Conservation (phyloP, 1,139 yeast species). For the Sugiyamaella japonica region DNA sequence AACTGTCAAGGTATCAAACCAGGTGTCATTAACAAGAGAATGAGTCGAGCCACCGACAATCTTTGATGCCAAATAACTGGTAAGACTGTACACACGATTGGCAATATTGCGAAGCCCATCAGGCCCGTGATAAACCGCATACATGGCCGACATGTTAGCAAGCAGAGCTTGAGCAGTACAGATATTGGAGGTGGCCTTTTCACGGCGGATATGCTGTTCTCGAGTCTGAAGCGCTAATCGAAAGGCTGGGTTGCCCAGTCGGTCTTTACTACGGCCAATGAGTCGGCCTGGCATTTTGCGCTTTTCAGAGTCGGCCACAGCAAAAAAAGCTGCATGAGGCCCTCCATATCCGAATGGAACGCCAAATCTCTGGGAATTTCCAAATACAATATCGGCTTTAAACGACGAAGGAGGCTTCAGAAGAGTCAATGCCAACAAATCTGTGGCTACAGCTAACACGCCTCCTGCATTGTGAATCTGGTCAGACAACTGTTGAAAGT, state of each 20-base stretch:
- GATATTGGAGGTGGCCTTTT: slow-evolving; percentile 94
- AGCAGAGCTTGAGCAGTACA: slow-evolving; percentile 97
- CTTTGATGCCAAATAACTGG: slow-evolving; percentile 66
- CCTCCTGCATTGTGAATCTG: slow-evolving; percentile 72
- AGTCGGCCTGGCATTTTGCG: slow-evolving; percentile 96
- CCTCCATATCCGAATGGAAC: slow-evolving; percentile 99
- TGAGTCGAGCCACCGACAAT: slow-evolving; percentile 39
- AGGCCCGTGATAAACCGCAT: slow-evolving; percentile 96
- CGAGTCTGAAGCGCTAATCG: slow-evolving; percentile 95
- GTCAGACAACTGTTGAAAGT: slow-evolving; percentile 57
- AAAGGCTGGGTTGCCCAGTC: slow-evolving; percentile 83
- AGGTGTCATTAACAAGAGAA: slow-evolving; percentile 54
- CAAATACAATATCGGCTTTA: slow-evolving; percentile 92
- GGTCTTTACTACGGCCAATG: slow-evolving; percentile 89
- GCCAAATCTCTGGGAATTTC: slow-evolving; percentile 93
- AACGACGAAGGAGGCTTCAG: slow-evolving; percentile 80
- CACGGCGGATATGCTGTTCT: slow-evolving; percentile 96
- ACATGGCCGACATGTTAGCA: slow-evolving; percentile 94
- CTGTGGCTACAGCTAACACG: slow-evolving; percentile 81
- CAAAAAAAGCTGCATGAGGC: slow-evolving; percentile 97
- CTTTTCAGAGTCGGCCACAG: slow-evolving; percentile 73
- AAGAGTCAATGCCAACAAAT: slow-evolving; percentile 81
- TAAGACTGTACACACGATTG: slow-evolving; percentile 69
- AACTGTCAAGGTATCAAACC: slow-evolving; percentile 88
- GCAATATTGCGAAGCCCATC: slow-evolving; percentile 84